Percentiles rank a stretch among this genome's conserved stretches.
Conservation (phyloP, 2,329 filamentous ascomycete species). For the Cercospora sesami region DNA sequence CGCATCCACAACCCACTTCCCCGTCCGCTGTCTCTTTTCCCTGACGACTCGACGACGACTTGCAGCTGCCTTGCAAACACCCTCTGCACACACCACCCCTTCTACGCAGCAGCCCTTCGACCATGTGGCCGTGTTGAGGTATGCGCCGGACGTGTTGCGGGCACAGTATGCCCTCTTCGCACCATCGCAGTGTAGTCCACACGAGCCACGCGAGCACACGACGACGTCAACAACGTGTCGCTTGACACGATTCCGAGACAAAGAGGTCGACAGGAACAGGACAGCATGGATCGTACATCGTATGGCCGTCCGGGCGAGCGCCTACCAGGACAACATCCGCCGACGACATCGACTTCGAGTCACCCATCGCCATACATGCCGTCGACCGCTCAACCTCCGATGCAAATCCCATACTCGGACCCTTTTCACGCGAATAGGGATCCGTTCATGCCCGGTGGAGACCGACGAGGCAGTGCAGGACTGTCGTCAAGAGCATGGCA, state of each 20-base stretch:
- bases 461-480: constrained; percentile 46
- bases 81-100: not conserved
- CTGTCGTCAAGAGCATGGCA: constrained; percentile 37
- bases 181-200: not conserved
- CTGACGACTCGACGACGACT: not conserved
- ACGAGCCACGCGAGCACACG: constrained; percentile 15
- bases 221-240: not conserved
- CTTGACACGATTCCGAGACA: constrained; percentile 10
- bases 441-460: constrained; percentile 46
- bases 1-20: constrained; percentile 1
- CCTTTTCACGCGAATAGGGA: constrained; percentile 49
- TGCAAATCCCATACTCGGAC: constrained; percentile 50
- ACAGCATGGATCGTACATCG: constrained; percentile 36
- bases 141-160: not conserved
- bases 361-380: constrained; percentile 40
- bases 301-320: constrained; percentile 42
- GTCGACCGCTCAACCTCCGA: constrained; percentile 40
- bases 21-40: constrained; percentile 5
- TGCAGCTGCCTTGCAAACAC: not conserved
- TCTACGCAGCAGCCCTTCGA: not conserved
- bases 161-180: constrained; percentile 4
- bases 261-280: not conserved
- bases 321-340: constrained; percentile 38
- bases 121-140: constrained; percentile 5
- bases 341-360: constrained; percentile 36